A percentile compares a stretch with the other conserved stretches of the same genome.
phyloP scores from a whole-genome alignment of 2,329 filamentous ascomycete genomes.

The Pseudogymnoascus sp. region DNA sequence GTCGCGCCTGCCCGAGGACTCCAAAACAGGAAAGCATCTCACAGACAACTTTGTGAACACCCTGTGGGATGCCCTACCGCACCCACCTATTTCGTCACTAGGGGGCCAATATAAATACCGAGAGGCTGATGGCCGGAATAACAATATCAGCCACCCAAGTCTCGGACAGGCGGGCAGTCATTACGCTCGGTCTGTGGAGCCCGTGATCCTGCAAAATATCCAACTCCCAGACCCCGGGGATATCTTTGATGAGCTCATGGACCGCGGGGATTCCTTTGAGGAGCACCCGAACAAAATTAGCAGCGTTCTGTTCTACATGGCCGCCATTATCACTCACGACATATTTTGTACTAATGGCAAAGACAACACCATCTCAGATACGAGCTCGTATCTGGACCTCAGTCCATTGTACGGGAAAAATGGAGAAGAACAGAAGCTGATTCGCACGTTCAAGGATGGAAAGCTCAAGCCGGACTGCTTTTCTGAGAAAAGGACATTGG shows the following conservation, averaged over 20 bases:
- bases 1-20: slow-evolving; percentile 22
- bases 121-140: slow-evolving; percentile 59
- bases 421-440: slow-evolving; percentile 38
- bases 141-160: slow-evolving; percentile 57
- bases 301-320: slow-evolving; percentile 66
- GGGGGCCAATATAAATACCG: slow-evolving; percentile 57
- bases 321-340: slow-evolving; percentile 59
- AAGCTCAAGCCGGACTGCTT: slow-evolving; percentile 65
- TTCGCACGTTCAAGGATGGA: slow-evolving; percentile 59
- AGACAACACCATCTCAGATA: slow-evolving; percentile 55
- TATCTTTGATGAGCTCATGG: slow-evolving; percentile 56
- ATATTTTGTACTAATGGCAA: slow-evolving; percentile 56
- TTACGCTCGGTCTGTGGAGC: slow-evolving; percentile 57
- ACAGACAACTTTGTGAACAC: slow-evolving; percentile 60
- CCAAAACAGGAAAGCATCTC: slow-evolving; percentile 31
- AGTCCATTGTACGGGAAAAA: slow-evolving; percentile 64
- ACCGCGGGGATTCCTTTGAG: slow-evolving; percentile 39
- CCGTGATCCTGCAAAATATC: slow-evolving; percentile 51
- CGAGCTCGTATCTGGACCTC: slow-evolving; percentile 67
- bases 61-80: slow-evolving; percentile 63
- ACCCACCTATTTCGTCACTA: slow-evolving; percentile 60
- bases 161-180: slow-evolving; percentile 58
- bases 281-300: slow-evolving; percentile 65
- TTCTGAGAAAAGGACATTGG: slow-evolving; percentile 59
- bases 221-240: slow-evolving; percentile 54